phyloP scores from a whole-genome alignment of 768 basidiomycete species.

The Artomyces pyxidatus region DNA sequence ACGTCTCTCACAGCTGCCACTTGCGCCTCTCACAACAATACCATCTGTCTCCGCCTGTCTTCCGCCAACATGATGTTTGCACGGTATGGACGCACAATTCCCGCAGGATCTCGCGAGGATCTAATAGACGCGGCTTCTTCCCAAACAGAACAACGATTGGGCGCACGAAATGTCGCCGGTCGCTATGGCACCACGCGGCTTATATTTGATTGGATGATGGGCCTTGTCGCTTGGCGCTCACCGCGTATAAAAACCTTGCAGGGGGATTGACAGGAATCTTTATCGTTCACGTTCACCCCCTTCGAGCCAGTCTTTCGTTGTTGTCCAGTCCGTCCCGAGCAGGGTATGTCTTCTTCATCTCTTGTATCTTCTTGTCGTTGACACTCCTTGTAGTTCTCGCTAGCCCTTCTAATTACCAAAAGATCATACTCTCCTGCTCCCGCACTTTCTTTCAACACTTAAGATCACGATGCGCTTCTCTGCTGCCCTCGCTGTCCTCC shows the following conservation, averaged over 20 bases:
- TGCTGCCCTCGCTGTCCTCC: conserved; percentile 2
- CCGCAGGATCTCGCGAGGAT: not conserved
- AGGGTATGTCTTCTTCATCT: conserved; percentile 27
- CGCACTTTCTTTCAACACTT: not conserved
- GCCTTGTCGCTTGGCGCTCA: not conserved
- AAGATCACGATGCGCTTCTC: conserved; percentile 11
- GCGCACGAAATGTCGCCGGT: too few species aligned
- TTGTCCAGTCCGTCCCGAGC: conserved; percentile 36
- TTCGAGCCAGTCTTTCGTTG: conserved; percentile 25
- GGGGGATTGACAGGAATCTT: conserved; percentile 6
- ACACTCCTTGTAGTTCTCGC: conserved; percentile 11
- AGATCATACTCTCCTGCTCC: not conserved
- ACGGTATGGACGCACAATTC: too few species aligned
- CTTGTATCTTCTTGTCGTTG: too few species aligned
- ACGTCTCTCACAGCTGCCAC: too few species aligned
- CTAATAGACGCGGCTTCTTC: not conserved
- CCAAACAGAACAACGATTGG: not conserved
- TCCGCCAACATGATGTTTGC: too few species aligned
- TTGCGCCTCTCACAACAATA: too few species aligned
- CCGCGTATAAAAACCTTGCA: not conserved
- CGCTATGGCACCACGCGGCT: not conserved
- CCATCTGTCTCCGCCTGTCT: too few species aligned
- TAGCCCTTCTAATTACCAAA: conserved; percentile 2
- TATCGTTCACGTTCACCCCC: conserved; percentile 14
- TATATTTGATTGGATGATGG: not conserved